These are phyloP conservation scores for Fusarium piperis DNA, from an alignment of 2,329 filamentous ascomycete species.

Conservation along the genomic window DNA sequence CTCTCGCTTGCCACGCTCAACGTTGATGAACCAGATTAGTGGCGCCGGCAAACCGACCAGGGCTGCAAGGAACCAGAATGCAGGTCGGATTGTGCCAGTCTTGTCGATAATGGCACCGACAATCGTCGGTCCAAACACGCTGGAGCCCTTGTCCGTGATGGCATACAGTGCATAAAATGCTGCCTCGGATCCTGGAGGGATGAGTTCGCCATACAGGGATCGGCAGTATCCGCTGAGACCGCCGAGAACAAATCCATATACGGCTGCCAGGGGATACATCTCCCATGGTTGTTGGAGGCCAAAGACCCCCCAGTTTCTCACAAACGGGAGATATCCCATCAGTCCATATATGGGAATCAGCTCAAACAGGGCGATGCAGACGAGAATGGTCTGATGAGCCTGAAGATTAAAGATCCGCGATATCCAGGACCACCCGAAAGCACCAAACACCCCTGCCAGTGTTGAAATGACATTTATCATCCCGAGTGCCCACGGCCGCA, in stretches of 20 bases:
- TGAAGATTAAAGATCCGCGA: constrained; percentile 75
- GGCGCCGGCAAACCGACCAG: constrained; percentile 88
- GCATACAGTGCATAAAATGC: constrained; percentile 97
- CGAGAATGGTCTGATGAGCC: constrained; percentile 88
- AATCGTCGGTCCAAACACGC: constrained; percentile 91
- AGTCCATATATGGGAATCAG: constrained; percentile 92
- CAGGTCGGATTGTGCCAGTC: constrained; percentile 81
- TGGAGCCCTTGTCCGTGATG: constrained; percentile 96
- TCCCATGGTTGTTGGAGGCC: constrained; percentile 96
- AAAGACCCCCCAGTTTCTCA: constrained; percentile 77
- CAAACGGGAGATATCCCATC: constrained; percentile 83
- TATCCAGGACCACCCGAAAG: constrained; percentile 87
- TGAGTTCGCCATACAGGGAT: constrained; percentile 90
- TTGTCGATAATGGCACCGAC: constrained; percentile 92
- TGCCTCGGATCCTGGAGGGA: constrained; percentile 92
- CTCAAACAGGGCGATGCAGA: constrained; percentile 92
- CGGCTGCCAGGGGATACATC: constrained; percentile 90
- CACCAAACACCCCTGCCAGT: constrained; percentile 82
- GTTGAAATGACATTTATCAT: constrained; percentile 96
- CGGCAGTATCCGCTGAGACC: constrained; percentile 92
- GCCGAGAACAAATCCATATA: constrained; percentile 95
- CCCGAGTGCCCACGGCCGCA: constrained; percentile 87
- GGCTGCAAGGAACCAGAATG: constrained; percentile 90
- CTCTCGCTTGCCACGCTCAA: constrained; percentile 79
- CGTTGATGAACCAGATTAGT: constrained; percentile 85